Conservation (phyloP, 2,329 filamentous ascomycete species). For the Aspergillus fructus region DNA sequence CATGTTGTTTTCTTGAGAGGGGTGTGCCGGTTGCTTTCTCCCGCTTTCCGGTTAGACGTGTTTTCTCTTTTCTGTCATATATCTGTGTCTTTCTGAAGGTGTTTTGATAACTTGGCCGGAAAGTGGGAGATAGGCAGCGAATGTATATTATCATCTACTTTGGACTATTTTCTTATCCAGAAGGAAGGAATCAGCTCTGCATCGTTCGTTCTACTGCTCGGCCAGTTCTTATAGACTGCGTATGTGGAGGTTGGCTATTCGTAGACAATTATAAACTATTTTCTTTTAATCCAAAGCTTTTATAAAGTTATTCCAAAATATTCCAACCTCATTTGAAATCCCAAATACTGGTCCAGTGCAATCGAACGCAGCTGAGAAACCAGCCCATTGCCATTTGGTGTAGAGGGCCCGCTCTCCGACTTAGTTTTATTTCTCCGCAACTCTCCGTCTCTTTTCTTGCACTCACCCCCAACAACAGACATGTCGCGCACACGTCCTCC, state of each 20-base stretch:
- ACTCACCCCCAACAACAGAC: neutral
- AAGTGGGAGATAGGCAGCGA: slow-evolving; percentile 30
- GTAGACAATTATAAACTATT: neutral
- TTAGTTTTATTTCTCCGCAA: neutral
- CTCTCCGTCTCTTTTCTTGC: slow-evolving; percentile 1
- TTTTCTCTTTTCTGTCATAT: slow-evolving; percentile 24
- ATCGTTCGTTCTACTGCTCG: neutral
- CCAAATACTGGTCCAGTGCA: neutral
- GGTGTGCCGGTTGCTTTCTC: slow-evolving; percentile 19
- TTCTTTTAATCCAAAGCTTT: neutral
- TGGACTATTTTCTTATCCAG: slow-evolving; percentile 21
- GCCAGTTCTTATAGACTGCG: neutral
- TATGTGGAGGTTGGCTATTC: neutral
- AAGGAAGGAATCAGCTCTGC: slow-evolving; percentile 8
- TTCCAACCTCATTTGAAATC: neutral
- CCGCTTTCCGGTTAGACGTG: slow-evolving; percentile 14
- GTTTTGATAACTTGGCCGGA: slow-evolving; percentile 21
- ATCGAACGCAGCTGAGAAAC: neutral
- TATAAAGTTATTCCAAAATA: neutral
- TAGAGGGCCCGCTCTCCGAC: neutral
- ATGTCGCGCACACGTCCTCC: slow-evolving; percentile 21
- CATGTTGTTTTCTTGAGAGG: slow-evolving; percentile 9
- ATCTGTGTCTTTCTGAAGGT: slow-evolving; percentile 18
- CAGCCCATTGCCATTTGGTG: neutral
- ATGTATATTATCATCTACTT: slow-evolving; percentile 39